Base-by-base conservation (phyloP, 148 eudicot species). In the Fagopyrum tataricum region DNA sequence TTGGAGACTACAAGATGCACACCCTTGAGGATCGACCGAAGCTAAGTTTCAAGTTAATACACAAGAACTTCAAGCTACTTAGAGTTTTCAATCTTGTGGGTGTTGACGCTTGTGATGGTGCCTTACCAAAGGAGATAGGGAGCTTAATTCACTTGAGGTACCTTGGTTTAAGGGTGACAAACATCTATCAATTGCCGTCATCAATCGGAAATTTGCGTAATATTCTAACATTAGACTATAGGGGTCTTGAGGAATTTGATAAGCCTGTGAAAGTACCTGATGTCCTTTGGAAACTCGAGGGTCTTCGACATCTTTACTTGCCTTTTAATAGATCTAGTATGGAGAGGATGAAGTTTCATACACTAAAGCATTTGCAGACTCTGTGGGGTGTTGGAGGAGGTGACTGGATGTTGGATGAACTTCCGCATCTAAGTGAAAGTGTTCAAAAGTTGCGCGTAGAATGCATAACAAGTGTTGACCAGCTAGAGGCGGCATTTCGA, bases 221-320 rank as follows among this genome's bases (percentile, higher is more conserved):
- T 66, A 67, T 81, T 7, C 7, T 75, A 14, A 77, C 78, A 10
- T 39, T 81, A 24, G 83, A 81, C 14, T 81, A 81, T 14, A 72
- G 81, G 81, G 51, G 77, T 43, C 74, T 69, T 31, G 23, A 58
- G 0, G 67, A 48, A 8, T 71, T 6, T 0, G 41, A 58, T 24
- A 7, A 1, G 13, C 72, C 70, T 18, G 42, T 72, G 43, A 53
- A 6, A 12, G 9, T 78, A 3, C 84, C 84, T 17, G 78, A 81
- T 58, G 79, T 72, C 10, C 56, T 81, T 13, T 76, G 70, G 72
- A 81, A 73, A 67, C 47, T 78, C 75, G 31, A 44, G 53, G 40
- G 26, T 5, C 81, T 81, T 12, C 53, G 81, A 24, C 81, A 78
- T 78, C 37, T 81, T 48, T 81, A 37, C 73, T 68, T 81, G 17